Evolutionary conservation across 108 stramenopile genomes (phyloP).

Genomic region (Schizochytrium sp.): DNA sequence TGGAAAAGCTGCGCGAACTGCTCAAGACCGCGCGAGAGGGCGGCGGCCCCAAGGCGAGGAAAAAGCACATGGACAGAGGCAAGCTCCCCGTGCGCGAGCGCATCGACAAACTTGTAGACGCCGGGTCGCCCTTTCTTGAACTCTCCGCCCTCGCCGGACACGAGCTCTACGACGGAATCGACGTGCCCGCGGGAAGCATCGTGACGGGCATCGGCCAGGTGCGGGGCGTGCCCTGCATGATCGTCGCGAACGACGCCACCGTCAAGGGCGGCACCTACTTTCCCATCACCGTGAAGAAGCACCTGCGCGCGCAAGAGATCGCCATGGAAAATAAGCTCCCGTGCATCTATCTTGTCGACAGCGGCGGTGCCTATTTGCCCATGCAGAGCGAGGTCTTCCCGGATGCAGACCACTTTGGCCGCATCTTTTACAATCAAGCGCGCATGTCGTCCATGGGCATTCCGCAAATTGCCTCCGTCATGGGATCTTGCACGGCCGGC

Average conservation of each 20-base stretch:
- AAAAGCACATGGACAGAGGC: slow-evolving; percentile 66
- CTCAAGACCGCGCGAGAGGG: slow-evolving; percentile 20
- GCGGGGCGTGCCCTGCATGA: slow-evolving; percentile 74
- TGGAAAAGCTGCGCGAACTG: not conserved
- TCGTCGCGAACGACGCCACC: slow-evolving; percentile 97
- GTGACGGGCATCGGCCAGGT: slow-evolving; percentile 92
- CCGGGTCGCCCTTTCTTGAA: slow-evolving; percentile 87
- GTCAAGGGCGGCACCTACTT: slow-evolving; percentile 96
- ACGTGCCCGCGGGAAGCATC: slow-evolving; percentile 77
- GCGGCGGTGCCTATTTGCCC: slow-evolving; percentile 82
- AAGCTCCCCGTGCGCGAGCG: slow-evolving; percentile 88
- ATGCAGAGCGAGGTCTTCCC: slow-evolving; percentile 95
- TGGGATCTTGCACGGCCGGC: slow-evolving; percentile 94
- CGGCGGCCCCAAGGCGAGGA: slow-evolving; percentile 53
- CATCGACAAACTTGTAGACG: slow-evolving; percentile 75
- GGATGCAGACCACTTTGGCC: slow-evolving; percentile 88
- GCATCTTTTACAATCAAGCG: slow-evolving; percentile 95
- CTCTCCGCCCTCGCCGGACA: slow-evolving; percentile 78
- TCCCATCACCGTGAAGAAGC: slow-evolving; percentile 97
- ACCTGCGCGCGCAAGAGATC: slow-evolving; percentile 92
- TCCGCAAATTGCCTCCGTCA: slow-evolving; percentile 87
- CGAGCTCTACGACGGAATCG: slow-evolving; percentile 36
- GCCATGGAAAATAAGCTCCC: slow-evolving; percentile 82
- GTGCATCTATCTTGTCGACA: slow-evolving; percentile 72
- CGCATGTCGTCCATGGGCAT: slow-evolving; percentile 74